A percentile compares a stretch with the other conserved stretches of the same genome.
phyloP scores from a whole-genome alignment of 345 rosid genomes.

The Corymbia maculata region DNA sequence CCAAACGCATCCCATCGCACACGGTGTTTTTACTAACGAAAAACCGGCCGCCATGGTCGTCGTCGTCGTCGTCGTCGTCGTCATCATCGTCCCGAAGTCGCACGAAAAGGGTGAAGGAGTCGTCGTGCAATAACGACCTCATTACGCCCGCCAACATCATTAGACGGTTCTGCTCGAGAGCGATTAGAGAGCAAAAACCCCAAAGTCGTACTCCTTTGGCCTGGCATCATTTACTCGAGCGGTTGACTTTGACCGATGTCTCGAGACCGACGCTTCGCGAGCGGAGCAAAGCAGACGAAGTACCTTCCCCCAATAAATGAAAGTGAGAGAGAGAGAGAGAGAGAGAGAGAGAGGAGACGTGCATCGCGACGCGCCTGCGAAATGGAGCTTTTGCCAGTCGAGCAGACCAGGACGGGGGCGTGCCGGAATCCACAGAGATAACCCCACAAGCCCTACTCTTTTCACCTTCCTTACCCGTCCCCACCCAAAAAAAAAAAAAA shows the following conservation, averaged over 20 bases:
- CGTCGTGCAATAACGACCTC: neutral
- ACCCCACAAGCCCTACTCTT: neutral
- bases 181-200: neutral
- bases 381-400: neutral
- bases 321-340: neutral
- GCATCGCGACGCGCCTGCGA: neutral
- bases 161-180: neutral
- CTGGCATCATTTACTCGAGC: neutral
- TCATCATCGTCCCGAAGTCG: neutral
- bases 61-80: neutral
- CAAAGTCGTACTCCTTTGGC: neutral
- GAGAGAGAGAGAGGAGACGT: neutral
- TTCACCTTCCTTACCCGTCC: neutral
- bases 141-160: neutral
- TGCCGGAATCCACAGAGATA: neutral
- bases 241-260: neutral
- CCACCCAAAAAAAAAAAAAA: neutral
- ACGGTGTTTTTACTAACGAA: neutral
- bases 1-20: fast-evolving
- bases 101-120: neutral
- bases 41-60: neutral
- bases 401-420: neutral
- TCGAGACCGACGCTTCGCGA: neutral
- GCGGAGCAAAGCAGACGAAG: neutral
- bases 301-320: neutral